Base-by-base conservation (phyloP, 371 early-diverging fungal genomes). In the Mortierella sp. region DNA sequence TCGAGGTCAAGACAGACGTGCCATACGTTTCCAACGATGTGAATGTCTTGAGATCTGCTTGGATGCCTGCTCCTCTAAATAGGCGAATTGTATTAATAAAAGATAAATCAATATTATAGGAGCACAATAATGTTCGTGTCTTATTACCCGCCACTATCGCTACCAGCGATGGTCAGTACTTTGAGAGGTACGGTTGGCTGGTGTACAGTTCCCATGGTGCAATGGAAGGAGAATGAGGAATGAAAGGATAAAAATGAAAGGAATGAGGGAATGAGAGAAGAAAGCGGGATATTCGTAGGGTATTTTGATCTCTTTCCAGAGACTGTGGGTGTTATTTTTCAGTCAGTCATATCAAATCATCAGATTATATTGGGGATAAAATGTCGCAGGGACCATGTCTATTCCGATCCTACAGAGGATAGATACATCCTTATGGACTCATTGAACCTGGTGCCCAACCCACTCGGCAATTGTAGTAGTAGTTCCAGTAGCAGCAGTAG, bases 11-110 rank as follows among this genome's bases (percentile, higher is more conserved):
- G 7, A 90, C 94, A 1, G 93, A 91, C 2, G 93, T 87, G 13
- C 94, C 94, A 82, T 91, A 95, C 3, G 92, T 90, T 15, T 85
- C 85, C 47, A 93, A 71, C 6, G 93, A 87, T 35, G 92, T 92
- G 72, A 94, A 88, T 7, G 96, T 94, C 83, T 96, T 96, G 71
- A 96, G 89, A 83, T 95, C 95, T 37, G 96, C 96, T 82, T 96
- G 96, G 74, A 96, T 93, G 51, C 93, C 93, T 35, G 93, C 93
- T 7, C 93, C 93, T 37, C 92, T 91, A 5, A 54, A 34, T 37
- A 40, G 7, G 23, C n/a, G 32, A 59, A 34, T 28, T n/a, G 4
- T 8, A 17, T 40, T 0, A 23, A 23, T 4, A 42, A 42, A 32
- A 12, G 5, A 51, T 1, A 1, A 28, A 26, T 54, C 28, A 54